Evolutionary conservation across 495 filamentous ascomycete genomes (phyloP).

Genomic region (Podospora bellae-mahoneyi): DNA sequence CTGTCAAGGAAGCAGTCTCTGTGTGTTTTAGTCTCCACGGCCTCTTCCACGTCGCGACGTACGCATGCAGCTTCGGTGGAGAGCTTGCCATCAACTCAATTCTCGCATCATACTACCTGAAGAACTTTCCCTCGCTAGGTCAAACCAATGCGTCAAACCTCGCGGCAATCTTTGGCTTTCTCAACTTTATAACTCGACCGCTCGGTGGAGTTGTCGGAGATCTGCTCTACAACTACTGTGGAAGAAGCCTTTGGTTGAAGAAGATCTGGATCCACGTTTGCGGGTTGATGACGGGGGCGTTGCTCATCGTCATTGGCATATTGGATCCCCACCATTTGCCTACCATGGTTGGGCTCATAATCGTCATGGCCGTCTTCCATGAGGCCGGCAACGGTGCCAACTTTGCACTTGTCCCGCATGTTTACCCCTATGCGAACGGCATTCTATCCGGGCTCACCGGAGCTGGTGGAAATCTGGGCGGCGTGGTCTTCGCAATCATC

Average conservation of each 20-base stretch:
- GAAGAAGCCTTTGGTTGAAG: conserved; percentile 66
- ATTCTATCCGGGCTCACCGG: conserved; percentile 76
- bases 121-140: conserved; percentile 69
- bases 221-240: conserved; percentile 60
- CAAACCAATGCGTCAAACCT: conserved; percentile 72
- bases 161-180: conserved; percentile 88
- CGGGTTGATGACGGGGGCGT: conserved; percentile 60
- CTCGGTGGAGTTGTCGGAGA: conserved; percentile 72
- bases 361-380: conserved; percentile 71
- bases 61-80: conserved; percentile 81
- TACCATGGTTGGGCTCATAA: conserved; percentile 75
- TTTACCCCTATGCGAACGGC: conserved; percentile 65
- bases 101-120: conserved; percentile 72
- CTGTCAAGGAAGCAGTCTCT: conserved; percentile 54
- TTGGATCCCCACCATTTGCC: conserved; percentile 55
- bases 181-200: conserved; percentile 76
- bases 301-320: conserved; percentile 69
- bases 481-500: conserved; percentile 80
- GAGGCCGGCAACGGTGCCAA: conserved; percentile 83
- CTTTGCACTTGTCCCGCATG: conserved; percentile 81
- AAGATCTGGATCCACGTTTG: conserved; percentile 66
- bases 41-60: conserved; percentile 63
- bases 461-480: conserved; percentile 77
- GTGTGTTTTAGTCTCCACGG: conserved; percentile 59
- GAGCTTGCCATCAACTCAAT: conserved; percentile 85